Evolutionary conservation across 2,329 filamentous ascomycete species (phyloP).

Genomic region (Alternaria consortialis): DNA sequence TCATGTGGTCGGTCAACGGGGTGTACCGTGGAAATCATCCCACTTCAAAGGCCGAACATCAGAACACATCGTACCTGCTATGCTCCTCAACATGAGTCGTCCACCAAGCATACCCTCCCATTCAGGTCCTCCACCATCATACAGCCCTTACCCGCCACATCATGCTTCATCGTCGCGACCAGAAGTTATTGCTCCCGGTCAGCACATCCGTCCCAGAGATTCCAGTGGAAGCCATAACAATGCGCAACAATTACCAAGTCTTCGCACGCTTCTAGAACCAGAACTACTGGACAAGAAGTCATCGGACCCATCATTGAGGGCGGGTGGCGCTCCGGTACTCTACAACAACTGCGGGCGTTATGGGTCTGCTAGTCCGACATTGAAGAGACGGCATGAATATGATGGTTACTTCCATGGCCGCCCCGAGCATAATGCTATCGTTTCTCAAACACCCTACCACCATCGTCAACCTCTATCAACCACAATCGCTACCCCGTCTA

Average conservation of each 20-base stretch:
- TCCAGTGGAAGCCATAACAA: conserved; percentile 36
- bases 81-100: conserved; percentile 77
- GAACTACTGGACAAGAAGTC: conserved; percentile 47
- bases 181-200: conserved; percentile 34
- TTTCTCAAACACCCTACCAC: conserved; percentile 39
- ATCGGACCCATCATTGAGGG: conserved; percentile 35
- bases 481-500: conserved; percentile 32
- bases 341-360: conserved; percentile 35
- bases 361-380: conserved; percentile 44
- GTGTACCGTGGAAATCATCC: conserved; percentile 46
- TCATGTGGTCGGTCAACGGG: conserved; percentile 43
- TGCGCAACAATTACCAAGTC: conserved; percentile 49
- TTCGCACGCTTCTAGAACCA: conserved; percentile 50
- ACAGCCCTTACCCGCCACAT: conserved; percentile 40
- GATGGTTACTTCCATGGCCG: conserved; percentile 41
- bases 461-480: conserved; percentile 36
- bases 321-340: conserved; percentile 28
- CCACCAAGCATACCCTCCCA: conserved; percentile 87
- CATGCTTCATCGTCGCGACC: conserved; percentile 39
- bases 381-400: conserved; percentile 50
- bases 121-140: conserved; percentile 52
- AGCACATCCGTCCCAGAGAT: conserved; percentile 39
- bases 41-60: conserved; percentile 39
- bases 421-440: conserved; percentile 38
- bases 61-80: conserved; percentile 37